Conservation (phyloP, 306 rosid genomes). For the Amphicarpaea edgeworthii region DNA sequence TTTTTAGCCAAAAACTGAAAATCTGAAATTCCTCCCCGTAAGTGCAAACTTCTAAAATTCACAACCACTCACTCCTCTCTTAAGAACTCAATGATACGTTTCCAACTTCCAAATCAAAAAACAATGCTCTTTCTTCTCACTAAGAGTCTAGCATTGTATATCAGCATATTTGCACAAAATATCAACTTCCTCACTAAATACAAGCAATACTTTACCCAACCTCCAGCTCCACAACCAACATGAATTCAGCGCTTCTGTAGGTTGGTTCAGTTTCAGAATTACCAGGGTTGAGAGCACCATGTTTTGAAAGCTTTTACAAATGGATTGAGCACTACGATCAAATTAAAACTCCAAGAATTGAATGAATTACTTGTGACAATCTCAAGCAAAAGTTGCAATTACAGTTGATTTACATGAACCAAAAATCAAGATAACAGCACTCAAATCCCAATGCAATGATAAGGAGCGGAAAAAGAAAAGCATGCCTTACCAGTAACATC, state of each 20-base stretch:
- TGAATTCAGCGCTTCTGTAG: background rate
- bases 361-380: background rate
- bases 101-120: background rate
- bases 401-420: background rate
- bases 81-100: background rate
- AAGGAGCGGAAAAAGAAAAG: background rate
- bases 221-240: no score
- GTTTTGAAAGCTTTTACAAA: slow-evolving; percentile 18
- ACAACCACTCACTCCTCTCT: background rate
- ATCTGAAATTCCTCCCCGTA: no score
- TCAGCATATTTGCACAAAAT: background rate
- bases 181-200: background rate
- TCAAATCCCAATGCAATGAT: slow-evolving; percentile 18
- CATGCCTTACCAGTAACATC: slow-evolving; percentile 80
- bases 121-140: background rate
- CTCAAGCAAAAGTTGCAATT: slow-evolving; percentile 16
- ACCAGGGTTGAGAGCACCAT: background rate
- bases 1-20: background rate
- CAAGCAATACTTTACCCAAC: background rate
- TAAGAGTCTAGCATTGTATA: background rate
- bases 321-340: background rate
- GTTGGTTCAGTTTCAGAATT: background rate
- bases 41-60: background rate
- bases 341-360: slow-evolving; percentile 16
- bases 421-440: background rate